Evolutionary conservation across 768 basidiomycete genomes (phyloP), one percentile per base, ranked within the genome.

Genomic region (Termitomyces sp.): DNA sequence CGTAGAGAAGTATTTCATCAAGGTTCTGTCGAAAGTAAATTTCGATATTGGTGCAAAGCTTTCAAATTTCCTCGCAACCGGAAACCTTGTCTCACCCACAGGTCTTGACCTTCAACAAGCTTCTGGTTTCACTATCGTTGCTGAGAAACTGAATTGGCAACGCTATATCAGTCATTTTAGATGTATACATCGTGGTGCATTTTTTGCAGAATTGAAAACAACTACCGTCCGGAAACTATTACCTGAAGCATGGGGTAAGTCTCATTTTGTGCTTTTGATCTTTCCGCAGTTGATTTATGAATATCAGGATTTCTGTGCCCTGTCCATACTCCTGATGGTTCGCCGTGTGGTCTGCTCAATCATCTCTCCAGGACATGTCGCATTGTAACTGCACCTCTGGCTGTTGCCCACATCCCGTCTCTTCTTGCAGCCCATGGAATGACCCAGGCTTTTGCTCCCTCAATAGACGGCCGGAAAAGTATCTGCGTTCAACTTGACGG

Each of bases 81-180:
- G 97, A 32, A 98, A 98, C 70, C 80, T 99, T 31, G 83, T 96
- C 56, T 96, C 97, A 9, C 94, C 94, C 0, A 89, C 94, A 1
- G 97, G 97, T 62, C 86, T 99, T 58, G 97, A 98, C 76, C 79
- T 99, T 15, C 96, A 98, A 72, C 97, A 99, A 74, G 89, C 96
- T 0, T 90, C 95, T 17, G 97, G 97, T n/a, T 98, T 96, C 76
- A 98, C 97, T 1, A 97, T 99, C 67, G 91, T 98, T 38, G 97
- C 96, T 5, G 97, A 99, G 78, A 98, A 98, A 75, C 82, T 99
- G 62, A 99, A 99, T 74, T 99, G 97, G 87, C 89, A 92, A 67
- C 94, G 97, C 42, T 99, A 98, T 74, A 94, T 99, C 74, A 92
- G 91, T 70, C 97, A 99, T 77, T 99, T 99, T 81, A 84, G 97